Evolutionary conservation across 371 early-diverging fungal species (phyloP).

Genomic region (Syncephalis plumigaleata): DNA sequence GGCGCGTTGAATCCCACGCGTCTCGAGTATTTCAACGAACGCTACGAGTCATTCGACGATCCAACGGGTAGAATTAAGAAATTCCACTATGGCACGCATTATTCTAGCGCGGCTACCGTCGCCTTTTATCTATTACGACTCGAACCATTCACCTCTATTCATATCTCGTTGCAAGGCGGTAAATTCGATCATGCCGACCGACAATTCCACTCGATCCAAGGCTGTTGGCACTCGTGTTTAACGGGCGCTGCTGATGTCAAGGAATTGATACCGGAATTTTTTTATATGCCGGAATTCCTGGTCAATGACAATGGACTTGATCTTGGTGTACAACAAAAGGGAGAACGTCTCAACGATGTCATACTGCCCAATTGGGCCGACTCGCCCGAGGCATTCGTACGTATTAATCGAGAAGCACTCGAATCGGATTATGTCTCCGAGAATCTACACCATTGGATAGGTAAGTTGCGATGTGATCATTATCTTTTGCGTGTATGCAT

Average conservation of each 20-base stretch:
- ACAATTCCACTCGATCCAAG: conserved; percentile 21
- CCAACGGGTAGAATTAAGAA: conserved; percentile 30
- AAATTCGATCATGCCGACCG: conserved; percentile 57
- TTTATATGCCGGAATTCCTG: conserved; percentile 53
- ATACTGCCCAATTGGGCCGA: conserved; percentile 47
- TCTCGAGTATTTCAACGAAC: conserved; percentile 30
- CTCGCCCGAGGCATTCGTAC: conserved; percentile 48
- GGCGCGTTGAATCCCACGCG: conserved; percentile 39
- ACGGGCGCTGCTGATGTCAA: conserved; percentile 42
- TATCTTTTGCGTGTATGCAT: neutral
- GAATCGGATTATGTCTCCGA: conserved; percentile 66
- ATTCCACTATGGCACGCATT: conserved; percentile 61
- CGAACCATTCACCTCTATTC: conserved; percentile 52
- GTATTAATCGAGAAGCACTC: conserved; percentile 41
- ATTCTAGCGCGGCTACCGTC: conserved; percentile 50
- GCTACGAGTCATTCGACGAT: conserved; percentile 45
- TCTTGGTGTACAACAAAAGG: conserved; percentile 24
- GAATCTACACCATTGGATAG: conserved; percentile 62
- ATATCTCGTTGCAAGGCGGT: conserved; percentile 48
- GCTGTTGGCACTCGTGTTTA: conserved; percentile 17
- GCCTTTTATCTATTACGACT: conserved; percentile 45
- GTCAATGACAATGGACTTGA: conserved; percentile 36
- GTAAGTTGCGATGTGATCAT: neutral
- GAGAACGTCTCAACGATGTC: conserved; percentile 18
- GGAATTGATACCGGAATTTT: conserved; percentile 64